Evolutionary conservation across 2,329 filamentous ascomycete species (phyloP), one percentile per base, ranked within the genome.

Genomic region (Pseudogymnoascus sp.): DNA sequence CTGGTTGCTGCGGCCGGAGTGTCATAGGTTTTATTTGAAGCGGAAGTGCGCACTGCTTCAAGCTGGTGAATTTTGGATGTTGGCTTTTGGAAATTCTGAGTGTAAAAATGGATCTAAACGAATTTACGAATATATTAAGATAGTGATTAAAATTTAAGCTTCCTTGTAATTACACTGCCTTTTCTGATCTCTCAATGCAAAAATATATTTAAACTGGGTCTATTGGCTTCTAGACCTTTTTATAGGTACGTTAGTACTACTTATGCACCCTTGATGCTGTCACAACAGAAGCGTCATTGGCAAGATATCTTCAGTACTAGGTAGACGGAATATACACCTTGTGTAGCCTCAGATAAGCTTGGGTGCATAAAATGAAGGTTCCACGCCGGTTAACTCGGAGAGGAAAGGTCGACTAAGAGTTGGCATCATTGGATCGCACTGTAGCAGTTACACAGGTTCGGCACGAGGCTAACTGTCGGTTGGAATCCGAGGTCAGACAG

Each of bases 1-100:
- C 75, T 91, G 31, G 83, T 91, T 64, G 88, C 84, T 28, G 87
- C 86, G 12, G 70, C 68, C 5, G 65, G 61, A 60, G 69, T 71
- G 37, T 46, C 62, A 8, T 50, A 56, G n/a, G 16, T 22, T 56
- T 5, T 1, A 16, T 60, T 22, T 22, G 26, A 2, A 3, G 3
- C 10, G 11, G 16, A 22, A 59, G 8, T 26, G 3, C 7, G 6
- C 22, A 60, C n/a, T 19, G 19, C 19, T 7, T 16, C n/a, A 19
- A 6, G n/a, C n/a, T 31, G 26, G 11, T 12, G 14, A 31, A 16
- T 16, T 53, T 31, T 53, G 26, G 8, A 16, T 53, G 6, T 26
- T 50, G 24, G 12, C 6, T 8, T 50, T 50, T 8, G 43, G 22
- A n/a, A 26, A 50, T n/a, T 8, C 3, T 3, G 12, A n/a, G 10